Evolutionary conservation across 2,329 filamentous ascomycete genomes (phyloP).

Genomic region (Corniculantispora saksenae): DNA sequence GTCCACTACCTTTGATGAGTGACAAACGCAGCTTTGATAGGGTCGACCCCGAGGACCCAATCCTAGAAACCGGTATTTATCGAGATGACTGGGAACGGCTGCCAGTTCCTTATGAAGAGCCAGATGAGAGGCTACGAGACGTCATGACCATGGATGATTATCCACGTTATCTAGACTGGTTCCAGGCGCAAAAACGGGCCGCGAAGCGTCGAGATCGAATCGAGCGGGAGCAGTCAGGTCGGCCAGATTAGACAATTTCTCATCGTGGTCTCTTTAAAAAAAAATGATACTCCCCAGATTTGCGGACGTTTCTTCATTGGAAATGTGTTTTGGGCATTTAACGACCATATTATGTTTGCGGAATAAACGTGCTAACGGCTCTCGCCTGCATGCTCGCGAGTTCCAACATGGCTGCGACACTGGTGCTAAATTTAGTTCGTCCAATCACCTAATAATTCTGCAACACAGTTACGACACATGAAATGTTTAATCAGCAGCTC

Average conservation of each 20-base stretch:
- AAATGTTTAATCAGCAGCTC: not conserved
- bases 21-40: conserved; percentile 25
- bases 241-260: not conserved
- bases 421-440: not conserved
- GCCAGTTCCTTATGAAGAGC: conserved; percentile 18
- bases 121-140: not conserved
- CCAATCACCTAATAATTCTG: not conserved
- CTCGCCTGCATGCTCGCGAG: not conserved
- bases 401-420: not conserved
- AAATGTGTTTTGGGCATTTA: no score
- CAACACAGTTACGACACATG: not conserved
- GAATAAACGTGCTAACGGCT: not conserved
- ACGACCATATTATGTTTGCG: not conserved
- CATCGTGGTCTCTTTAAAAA: not conserved
- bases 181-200: not conserved
- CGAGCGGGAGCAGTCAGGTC: not conserved
- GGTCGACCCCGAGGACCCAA: conserved; percentile 30
- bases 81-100: conserved; percentile 33
- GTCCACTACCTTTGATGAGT: conserved; percentile 23
- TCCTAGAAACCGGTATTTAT: conserved; percentile 28
- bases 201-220: not conserved
- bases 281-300: no score
- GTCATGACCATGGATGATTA: not conserved
- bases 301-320: no score
- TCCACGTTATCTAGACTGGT: not conserved